These are phyloP conservation scores for Coniella lustricola DNA, from an alignment of 2,329 filamentous ascomycete species.

Conservation along the genomic window DNA sequence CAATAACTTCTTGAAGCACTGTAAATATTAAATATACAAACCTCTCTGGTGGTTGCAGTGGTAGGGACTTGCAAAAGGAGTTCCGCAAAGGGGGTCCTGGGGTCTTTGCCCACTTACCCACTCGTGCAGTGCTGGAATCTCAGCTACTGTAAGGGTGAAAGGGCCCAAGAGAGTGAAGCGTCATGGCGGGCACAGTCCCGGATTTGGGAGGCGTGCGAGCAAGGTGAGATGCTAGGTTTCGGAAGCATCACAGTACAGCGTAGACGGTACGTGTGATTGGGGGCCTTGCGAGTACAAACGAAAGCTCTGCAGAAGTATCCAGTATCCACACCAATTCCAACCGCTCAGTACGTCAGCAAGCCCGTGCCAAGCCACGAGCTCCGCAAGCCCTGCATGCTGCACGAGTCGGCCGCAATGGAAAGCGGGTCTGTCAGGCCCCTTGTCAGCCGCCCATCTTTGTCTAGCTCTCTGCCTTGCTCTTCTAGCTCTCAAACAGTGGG, in stretches of 20 bases:
- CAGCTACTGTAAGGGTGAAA: no score
- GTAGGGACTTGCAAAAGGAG: no score
- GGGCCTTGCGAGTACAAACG: not conserved
- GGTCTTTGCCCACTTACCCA: slow-evolving; percentile 6
- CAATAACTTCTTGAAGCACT: no score
- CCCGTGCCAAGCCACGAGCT: slow-evolving; percentile 4
- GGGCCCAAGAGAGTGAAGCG: slow-evolving; percentile 15
- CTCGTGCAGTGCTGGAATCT: slow-evolving; percentile 16
- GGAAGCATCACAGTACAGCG: not conserved
- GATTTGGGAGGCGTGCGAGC: slow-evolving; percentile 12
- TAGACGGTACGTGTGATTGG: slow-evolving; percentile 1
- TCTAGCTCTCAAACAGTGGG: not conserved
- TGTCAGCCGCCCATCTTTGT: slow-evolving; percentile 14
- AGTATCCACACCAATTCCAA: not conserved
- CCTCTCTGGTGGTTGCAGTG: no score
- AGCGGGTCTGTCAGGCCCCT: slow-evolving; percentile 11
- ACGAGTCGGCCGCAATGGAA: slow-evolving; percentile 14
- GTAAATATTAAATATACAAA: no score
- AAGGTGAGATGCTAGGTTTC: no score
- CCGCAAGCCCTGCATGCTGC: slow-evolving; percentile 15
- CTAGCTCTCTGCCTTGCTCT: no score
- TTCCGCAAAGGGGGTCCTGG: not conserved
- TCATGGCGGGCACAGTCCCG: slow-evolving; percentile 15
- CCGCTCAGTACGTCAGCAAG: not conserved
- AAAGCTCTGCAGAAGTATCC: no score